Conservation (phyloP, 805 yeast species). For the Suhomyces faveliae region DNA sequence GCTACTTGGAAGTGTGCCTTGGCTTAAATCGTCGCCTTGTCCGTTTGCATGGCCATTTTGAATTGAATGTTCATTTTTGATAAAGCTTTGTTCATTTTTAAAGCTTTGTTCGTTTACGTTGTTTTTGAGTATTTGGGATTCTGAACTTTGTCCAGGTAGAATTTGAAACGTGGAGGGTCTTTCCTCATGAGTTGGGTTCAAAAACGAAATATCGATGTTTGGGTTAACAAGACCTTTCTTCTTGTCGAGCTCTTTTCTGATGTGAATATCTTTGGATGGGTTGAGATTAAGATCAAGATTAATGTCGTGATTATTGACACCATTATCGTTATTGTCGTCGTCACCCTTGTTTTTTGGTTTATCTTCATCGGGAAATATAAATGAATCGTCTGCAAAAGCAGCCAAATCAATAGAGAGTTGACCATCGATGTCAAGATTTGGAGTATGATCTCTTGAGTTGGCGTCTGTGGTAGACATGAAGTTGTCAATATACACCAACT, state of each 20-base stretch:
- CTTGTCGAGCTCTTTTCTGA: neutral
- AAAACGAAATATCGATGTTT: slow-evolving; percentile 1
- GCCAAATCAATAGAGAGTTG: slow-evolving; percentile 58
- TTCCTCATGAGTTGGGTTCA: neutral
- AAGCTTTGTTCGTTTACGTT: neutral
- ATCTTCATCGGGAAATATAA: slow-evolving; percentile 80
- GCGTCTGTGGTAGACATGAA: slow-evolving; percentile 51
- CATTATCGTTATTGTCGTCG: slow-evolving; percentile 13
- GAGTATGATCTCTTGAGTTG: slow-evolving; percentile 31
- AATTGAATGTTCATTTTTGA: neutral
- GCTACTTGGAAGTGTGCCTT: neutral
- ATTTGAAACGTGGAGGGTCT: neutral
- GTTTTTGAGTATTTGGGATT: neutral
- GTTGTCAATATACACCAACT: slow-evolving; percentile 76
- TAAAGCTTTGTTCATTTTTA: neutral
- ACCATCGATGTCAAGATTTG: slow-evolving; percentile 40
- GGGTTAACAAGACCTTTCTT: neutral
- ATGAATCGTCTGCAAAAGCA: slow-evolving; percentile 80
- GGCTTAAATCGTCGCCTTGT: neutral
- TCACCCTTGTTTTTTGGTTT: slow-evolving; percentile 45
- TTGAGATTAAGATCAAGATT: neutral
- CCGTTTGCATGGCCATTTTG: neutral
- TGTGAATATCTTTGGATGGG: neutral
- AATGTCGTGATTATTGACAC: neutral
- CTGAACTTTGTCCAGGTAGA: neutral